phyloP scores from a whole-genome alignment of 371 early-diverging fungal genomes.

The Mortierella sp. region DNA sequence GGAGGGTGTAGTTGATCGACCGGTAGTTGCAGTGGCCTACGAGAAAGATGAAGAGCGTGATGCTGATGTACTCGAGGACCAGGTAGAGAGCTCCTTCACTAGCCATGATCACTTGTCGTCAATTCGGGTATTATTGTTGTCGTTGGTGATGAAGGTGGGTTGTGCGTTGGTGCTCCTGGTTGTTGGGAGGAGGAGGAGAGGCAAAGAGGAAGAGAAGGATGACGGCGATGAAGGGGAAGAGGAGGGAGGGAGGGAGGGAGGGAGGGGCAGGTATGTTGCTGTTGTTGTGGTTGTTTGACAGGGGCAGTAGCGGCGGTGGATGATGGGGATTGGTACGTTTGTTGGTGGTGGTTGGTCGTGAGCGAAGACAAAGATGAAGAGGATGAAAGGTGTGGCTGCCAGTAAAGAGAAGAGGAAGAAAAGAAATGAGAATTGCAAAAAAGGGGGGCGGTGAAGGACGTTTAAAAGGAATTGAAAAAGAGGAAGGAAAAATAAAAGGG shows the following conservation, averaged over 20 bases:
- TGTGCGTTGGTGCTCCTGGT: neutral
- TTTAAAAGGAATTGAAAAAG: no score
- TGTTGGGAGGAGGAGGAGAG: neutral
- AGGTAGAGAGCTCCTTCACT: constrained; percentile 22
- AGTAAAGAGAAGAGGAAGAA: no score
- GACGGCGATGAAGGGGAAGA: no score
- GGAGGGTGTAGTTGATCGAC: constrained; percentile 34
- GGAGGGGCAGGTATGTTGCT: neutral
- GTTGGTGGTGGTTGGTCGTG: no score
- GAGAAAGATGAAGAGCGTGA: constrained; percentile 32
- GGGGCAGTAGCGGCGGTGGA: neutral
- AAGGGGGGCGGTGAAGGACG: no score
- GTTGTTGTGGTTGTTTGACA: neutral
- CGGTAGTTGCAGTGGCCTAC: constrained; percentile 32
- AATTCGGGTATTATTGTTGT: neutral
- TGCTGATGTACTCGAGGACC: constrained; percentile 31
- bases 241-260: no score
- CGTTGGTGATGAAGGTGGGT: neutral
- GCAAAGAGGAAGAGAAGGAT: neutral
- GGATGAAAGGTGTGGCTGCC: no score
- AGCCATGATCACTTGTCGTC: neutral
- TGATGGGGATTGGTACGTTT: no score
- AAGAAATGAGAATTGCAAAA: neutral
- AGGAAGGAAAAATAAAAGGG: neutral
- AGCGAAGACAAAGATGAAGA: neutral